Percentiles rank a stretch among this genome's conserved stretches.
Conservation (phyloP, 495 filamentous ascomycete species). For the Geopyxis carbonaria region DNA sequence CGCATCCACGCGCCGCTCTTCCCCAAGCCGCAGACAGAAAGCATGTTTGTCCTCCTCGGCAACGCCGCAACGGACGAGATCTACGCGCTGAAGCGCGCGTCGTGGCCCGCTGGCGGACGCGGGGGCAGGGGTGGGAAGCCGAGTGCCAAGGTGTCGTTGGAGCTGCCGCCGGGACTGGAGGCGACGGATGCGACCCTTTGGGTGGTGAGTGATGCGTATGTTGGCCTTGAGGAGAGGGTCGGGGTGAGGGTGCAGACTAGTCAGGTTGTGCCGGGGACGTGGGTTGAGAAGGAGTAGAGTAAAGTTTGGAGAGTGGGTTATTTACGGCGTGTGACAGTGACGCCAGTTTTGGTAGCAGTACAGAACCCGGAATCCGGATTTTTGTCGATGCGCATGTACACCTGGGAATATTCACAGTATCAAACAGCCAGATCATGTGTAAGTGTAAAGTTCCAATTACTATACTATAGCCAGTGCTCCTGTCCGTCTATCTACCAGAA, state of each 20-base stretch:
- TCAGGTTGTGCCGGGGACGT: conserved; percentile 10
- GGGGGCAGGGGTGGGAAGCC: conserved; percentile 6
- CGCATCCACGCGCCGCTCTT: conserved; percentile 72
- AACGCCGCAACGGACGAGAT: conserved; percentile 53
- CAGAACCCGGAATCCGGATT: too few species aligned
- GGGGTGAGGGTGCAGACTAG: conserved; percentile 16
- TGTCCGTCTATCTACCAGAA: too few species aligned
- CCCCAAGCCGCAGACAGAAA: conserved; percentile 89
- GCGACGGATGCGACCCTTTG: conserved; percentile 13
- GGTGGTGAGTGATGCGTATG: conserved; percentile 20
- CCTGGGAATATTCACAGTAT: too few species aligned
- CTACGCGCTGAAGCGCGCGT: conserved; percentile 65
- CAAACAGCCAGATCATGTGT: too few species aligned
- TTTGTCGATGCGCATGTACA: too few species aligned
- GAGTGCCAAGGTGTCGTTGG: conserved; percentile 14
- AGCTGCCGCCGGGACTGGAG: conserved; percentile 16
- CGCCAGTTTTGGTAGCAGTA: background rate
- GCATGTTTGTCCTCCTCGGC: conserved; percentile 69
- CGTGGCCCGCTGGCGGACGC: conserved; percentile 37
- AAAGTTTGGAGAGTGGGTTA: background rate
- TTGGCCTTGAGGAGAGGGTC: conserved; percentile 14
- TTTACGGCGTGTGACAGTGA: background rate
- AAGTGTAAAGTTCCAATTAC: too few species aligned
- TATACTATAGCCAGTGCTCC: too few species aligned
- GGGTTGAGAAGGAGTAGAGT: conserved; percentile 12